Evolutionary conservation across 306 rosid species (phyloP).

Genomic region (Cicer pinnatifidum): DNA sequence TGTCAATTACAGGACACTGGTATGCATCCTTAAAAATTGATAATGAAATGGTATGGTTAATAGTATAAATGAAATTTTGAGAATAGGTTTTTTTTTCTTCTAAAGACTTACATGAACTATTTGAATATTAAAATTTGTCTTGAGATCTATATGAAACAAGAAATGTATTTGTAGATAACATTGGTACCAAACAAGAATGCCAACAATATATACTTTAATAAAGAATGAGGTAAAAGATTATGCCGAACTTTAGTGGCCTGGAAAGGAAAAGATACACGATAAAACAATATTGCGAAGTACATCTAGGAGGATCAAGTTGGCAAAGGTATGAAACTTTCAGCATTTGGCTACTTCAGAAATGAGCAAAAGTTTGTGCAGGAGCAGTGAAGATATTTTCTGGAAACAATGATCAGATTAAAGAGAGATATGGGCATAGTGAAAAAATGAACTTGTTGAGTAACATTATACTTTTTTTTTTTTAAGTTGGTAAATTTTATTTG

Average conservation of each 20-base stretch:
- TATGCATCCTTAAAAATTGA: not conserved
- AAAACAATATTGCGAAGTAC: not conserved
- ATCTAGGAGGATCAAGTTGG: not conserved
- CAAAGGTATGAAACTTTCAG: not conserved
- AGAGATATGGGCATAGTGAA: not conserved
- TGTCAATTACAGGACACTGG: not conserved
- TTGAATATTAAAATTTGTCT: constrained; percentile 9
- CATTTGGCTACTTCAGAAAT: constrained; percentile 3
- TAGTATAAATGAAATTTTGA: not conserved
- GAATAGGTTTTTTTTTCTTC: not conserved
- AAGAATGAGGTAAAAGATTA: not conserved
- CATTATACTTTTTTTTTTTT: not conserved
- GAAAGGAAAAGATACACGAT: not conserved
- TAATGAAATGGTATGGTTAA: not conserved
- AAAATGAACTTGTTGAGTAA: not conserved
- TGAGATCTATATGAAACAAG: constrained; percentile 6
- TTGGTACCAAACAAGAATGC: not conserved
- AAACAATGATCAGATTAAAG: not conserved
- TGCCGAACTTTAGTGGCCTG: not conserved
- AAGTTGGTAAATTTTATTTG: not conserved
- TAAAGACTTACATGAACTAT: not conserved
- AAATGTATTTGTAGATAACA: not conserved
- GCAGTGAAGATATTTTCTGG: not conserved
- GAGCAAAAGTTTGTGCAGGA: constrained; percentile 11
- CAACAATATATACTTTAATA: not conserved